Evolutionary conservation across 371 early-diverging fungal genomes (phyloP).

Genomic region (Blastocladiella emersonii): DNA sequence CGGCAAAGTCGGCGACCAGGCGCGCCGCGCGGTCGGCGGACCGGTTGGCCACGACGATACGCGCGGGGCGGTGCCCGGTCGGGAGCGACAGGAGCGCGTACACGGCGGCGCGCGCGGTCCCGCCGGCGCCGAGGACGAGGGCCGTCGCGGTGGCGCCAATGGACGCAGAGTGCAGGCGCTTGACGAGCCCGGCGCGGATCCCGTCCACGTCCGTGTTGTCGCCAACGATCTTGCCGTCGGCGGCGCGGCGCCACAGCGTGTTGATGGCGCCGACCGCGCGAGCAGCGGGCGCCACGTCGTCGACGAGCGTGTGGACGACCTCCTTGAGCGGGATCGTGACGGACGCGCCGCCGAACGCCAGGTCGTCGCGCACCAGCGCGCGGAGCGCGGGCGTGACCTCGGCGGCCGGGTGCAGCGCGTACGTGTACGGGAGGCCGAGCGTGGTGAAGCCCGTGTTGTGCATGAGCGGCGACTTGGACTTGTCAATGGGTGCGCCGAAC

Average conservation of each 20-base stretch:
- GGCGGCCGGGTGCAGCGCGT: conserved; percentile 56
- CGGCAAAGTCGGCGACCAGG: background rate
- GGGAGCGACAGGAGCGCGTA: conserved; percentile 46
- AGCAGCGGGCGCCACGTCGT: conserved; percentile 57
- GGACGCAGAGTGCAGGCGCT: conserved; percentile 28
- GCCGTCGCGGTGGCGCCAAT: conserved; percentile 28
- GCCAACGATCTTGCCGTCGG: conserved; percentile 44
- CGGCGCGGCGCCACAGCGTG: conserved; percentile 45
- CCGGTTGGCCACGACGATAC: background rate
- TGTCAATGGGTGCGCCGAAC: conserved; percentile 80
- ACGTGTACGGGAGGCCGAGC: conserved; percentile 57
- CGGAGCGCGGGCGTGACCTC: conserved; percentile 37
- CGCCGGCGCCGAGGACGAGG: conserved; percentile 91
- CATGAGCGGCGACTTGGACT: conserved; percentile 78
- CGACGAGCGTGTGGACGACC: conserved; percentile 55
- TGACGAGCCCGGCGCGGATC: conserved; percentile 50
- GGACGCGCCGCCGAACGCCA: conserved; percentile 81
- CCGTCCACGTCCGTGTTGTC: conserved; percentile 94
- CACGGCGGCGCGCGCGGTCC: conserved; percentile 84
- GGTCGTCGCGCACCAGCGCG: conserved; percentile 31
- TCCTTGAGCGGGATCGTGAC: conserved; percentile 93
- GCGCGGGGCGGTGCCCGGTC: background rate
- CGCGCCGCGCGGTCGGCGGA: background rate
- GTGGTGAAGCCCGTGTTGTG: conserved; percentile 82
- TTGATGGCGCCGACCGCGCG: conserved; percentile 85